phyloP scores from a whole-genome alignment of 106 monocot species.

The Dioscorea zingiberensis region DNA sequence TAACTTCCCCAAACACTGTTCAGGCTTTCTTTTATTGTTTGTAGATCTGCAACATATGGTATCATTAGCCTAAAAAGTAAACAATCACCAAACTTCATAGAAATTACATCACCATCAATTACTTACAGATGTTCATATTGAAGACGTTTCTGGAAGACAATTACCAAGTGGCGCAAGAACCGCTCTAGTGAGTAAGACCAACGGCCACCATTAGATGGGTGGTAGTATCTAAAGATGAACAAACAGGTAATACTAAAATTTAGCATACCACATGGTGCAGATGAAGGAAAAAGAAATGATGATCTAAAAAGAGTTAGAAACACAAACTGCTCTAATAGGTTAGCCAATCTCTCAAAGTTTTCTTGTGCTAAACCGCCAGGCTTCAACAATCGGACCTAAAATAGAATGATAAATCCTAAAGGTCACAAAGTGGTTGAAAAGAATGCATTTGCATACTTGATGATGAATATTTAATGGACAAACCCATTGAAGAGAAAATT shows the following conservation, averaged over 20 bases:
- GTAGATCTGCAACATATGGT: conserved; percentile 25
- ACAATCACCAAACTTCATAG: not conserved
- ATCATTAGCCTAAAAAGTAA: too few species aligned
- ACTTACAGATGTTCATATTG: conserved; percentile 75
- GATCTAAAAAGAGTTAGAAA: conserved; percentile 13
- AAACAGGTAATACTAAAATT: not conserved
- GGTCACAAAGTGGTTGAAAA: not conserved
- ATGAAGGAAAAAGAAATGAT: not conserved
- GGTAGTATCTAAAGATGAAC: conserved; percentile 62
- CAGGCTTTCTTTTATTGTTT: conserved; percentile 20
- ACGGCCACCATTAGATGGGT: conserved; percentile 97
- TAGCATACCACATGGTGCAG: not conserved
- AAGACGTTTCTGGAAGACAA: conserved; percentile 81
- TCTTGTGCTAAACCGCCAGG: conserved; percentile 61
- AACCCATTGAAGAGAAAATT: too few species aligned
- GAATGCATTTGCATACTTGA: too few species aligned
- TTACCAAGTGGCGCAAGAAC: conserved; percentile 73
- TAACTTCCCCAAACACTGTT: conserved; percentile 51
- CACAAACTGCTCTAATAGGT: conserved; percentile 87
- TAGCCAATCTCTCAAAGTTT: conserved; percentile 75
- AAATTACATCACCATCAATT: conserved; percentile 1
- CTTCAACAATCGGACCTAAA: conserved; percentile 84
- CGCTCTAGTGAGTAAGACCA: conserved; percentile 92
- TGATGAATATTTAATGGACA: too few species aligned
- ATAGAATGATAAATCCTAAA: conserved; percentile 4